These are phyloP conservation scores for Coriaria nepalensis DNA, from an alignment of 306 rosid species.

Conservation along the genomic window DNA sequence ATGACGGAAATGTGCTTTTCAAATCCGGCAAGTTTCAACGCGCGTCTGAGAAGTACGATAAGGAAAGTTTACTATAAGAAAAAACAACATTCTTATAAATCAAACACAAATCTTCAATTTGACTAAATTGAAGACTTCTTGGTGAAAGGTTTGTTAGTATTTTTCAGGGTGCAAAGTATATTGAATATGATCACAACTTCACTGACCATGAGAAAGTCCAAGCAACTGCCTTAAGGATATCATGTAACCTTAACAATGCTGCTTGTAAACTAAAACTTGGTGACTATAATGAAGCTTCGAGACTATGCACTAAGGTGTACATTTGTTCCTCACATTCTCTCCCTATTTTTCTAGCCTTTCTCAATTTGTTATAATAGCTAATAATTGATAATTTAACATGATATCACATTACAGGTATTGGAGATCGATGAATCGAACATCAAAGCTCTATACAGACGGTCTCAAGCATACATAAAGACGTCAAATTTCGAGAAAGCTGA, in stretches of 20 bases:
- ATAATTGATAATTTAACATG: background rate
- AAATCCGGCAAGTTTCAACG: constrained; percentile 33
- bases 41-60: constrained; percentile 44
- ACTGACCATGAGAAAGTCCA: constrained; percentile 26
- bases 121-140: too few species aligned
- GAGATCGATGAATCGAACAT: constrained; percentile 37
- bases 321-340: background rate
- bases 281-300: constrained; percentile 33
- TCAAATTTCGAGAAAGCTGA: constrained; percentile 52
- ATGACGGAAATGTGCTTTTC: constrained; percentile 40
- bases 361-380: background rate
- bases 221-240: constrained; percentile 27
- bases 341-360: background rate
- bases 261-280: constrained; percentile 48
- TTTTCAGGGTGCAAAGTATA: constrained; percentile 31
- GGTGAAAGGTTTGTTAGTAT: too few species aligned
- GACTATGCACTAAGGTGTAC: constrained; percentile 39
- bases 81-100: too few species aligned
- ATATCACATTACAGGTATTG: constrained; percentile 23
- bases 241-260: constrained; percentile 51
- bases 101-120: too few species aligned
- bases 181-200: constrained; percentile 49
- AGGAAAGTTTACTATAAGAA: constrained; percentile 15
- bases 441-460: constrained; percentile 60
- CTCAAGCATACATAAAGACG: constrained; percentile 42